Percentiles rank a stretch among this genome's conserved stretches.
Conservation (phyloP, 192 early-diverging fungal species). For the Coemansia sp. region DNA sequence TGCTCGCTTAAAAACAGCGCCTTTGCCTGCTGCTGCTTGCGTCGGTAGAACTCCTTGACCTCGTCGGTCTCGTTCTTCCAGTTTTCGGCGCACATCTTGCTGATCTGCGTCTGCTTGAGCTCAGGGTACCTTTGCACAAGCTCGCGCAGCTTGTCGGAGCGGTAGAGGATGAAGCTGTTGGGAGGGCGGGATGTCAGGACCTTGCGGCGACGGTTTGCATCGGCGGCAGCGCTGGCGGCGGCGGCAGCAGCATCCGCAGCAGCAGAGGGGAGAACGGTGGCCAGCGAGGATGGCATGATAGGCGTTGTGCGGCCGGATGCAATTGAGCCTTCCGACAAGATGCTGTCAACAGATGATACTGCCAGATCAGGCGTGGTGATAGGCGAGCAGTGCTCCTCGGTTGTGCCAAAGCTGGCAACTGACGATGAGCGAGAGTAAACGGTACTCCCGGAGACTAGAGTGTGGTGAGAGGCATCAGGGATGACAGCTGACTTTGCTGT, state of each 20-base stretch:
- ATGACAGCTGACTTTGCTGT: constrained; percentile 3
- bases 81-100: constrained; percentile 58
- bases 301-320: constrained; percentile 32
- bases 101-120: constrained; percentile 57
- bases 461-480: not conserved
- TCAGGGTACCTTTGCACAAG: constrained; percentile 45
- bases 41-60: constrained; percentile 51
- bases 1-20: constrained; percentile 49
- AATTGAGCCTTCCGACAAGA: constrained; percentile 10
- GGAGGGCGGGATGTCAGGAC: constrained; percentile 55
- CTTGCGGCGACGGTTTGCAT: constrained; percentile 50
- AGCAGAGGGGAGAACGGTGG: constrained; percentile 26
- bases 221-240: constrained; percentile 25
- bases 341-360: not conserved
- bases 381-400: constrained; percentile 25
- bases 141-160: constrained; percentile 56
- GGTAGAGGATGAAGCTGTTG: constrained; percentile 58
- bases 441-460: constrained; percentile 10
- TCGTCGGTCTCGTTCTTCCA: constrained; percentile 55
- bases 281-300: constrained; percentile 18
- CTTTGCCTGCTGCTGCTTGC: constrained; percentile 55
- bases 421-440: constrained; percentile 37
- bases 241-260: constrained; percentile 25
- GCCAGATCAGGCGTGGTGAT: constrained; percentile 13
- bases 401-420: constrained; percentile 24